Conservation (phyloP, 2,329 filamentous ascomycete species). For the Leptoxyphium fumago region DNA sequence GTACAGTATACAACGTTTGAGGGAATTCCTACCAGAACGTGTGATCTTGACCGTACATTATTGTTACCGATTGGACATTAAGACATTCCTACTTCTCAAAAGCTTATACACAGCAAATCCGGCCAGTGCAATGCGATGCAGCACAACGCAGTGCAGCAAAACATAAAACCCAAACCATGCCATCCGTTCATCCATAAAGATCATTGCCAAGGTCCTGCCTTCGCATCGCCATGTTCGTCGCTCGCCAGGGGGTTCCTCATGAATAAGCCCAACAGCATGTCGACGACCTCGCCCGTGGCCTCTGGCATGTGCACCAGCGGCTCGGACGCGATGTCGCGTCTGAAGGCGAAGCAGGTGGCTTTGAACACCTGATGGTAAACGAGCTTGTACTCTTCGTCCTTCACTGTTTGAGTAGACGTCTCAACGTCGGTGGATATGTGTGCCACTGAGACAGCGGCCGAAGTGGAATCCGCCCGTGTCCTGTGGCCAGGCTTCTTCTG, state of each 20-base stretch:
- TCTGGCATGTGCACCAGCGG: conserved; percentile 27
- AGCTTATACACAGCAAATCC: no score
- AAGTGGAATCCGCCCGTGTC: conserved; percentile 8
- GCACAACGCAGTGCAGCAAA: no score
- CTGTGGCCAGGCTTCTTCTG: conserved; percentile 13
- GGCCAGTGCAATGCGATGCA: no score
- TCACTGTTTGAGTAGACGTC: conserved; percentile 13
- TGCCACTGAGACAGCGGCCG: conserved; percentile 4
- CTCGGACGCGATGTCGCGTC: conserved; percentile 24
- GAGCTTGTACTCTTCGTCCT: conserved; percentile 37
- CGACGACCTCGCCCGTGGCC: conserved; percentile 32
- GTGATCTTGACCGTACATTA: no score
- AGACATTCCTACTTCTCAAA: no score
- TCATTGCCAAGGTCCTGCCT: no score
- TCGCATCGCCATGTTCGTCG: background rate
- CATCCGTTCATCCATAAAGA: no score
- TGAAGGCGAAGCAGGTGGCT: conserved; percentile 32
- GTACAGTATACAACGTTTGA: no score
- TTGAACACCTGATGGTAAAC: conserved; percentile 39
- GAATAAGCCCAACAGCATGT: conserved; percentile 31
- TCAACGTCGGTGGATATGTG: conserved; percentile 1
- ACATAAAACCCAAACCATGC: no score
- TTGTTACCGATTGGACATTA: no score
- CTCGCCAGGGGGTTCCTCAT: conserved; percentile 28
- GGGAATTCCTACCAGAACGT: no score